Conservation (phyloP, 345 rosid genomes). For the Bretschneidera sinensis region DNA sequence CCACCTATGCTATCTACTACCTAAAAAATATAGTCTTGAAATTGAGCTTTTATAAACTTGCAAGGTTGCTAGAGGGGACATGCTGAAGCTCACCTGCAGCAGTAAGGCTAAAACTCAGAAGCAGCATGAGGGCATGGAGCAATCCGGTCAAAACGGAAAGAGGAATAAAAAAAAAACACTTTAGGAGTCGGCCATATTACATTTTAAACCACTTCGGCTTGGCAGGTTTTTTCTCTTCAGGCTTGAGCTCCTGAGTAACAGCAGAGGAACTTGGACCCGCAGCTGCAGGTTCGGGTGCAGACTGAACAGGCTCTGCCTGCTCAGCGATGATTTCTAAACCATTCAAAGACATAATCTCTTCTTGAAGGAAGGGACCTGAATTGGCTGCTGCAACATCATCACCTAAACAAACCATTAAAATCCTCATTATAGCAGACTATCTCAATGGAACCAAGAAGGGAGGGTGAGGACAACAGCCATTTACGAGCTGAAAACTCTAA, state of each 20-base stretch:
- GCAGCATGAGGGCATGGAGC: slow-evolving; percentile 2
- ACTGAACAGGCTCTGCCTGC: slow-evolving; percentile 35
- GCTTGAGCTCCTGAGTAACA: slow-evolving; percentile 41
- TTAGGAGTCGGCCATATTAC: slow-evolving; percentile 24
- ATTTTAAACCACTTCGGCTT: slow-evolving; percentile 97
- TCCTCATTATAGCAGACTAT: background rate
- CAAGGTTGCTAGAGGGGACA: slow-evolving; percentile 2
- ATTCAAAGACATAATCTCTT: slow-evolving; percentile 71
- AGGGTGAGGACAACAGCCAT: background rate
- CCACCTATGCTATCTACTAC: background rate
- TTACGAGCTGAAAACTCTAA: background rate
- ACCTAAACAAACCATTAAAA: slow-evolving; percentile 28
- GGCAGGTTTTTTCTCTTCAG: slow-evolving; percentile 52
- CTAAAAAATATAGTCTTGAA: background rate
- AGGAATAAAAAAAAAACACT: background rate
- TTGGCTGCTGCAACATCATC: slow-evolving; percentile 36
- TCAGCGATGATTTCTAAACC: slow-evolving; percentile 49
- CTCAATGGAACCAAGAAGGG: too few species aligned
- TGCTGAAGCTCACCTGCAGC: slow-evolving; percentile 10
- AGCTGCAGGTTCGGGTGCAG: slow-evolving; percentile 39
- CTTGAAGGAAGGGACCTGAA: slow-evolving; percentile 54
- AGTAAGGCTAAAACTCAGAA: background rate
- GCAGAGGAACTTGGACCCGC: slow-evolving; percentile 30
- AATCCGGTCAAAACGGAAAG: background rate
- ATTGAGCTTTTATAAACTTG: background rate